Evolutionary conservation across 129 eudicot species (phyloP).

Genomic region (Deinandra increscens): DNA sequence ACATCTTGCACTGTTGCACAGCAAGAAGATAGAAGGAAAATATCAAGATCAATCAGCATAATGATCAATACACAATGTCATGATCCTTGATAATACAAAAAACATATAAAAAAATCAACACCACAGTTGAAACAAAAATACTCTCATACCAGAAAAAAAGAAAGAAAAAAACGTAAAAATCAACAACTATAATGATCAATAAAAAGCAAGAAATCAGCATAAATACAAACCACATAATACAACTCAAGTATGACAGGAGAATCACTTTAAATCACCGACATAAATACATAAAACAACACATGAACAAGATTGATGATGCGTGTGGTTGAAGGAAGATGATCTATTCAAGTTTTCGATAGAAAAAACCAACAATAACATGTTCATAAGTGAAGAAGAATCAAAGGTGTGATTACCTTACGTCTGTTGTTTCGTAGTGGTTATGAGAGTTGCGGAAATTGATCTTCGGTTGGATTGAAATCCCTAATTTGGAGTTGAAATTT

Average conservation of each 20-base stretch:
- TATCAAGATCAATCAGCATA: constrained; percentile 2
- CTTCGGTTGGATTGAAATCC: constrained; percentile 12
- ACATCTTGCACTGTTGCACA: neutral
- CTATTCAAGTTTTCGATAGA: constrained; percentile 5
- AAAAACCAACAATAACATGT: neutral
- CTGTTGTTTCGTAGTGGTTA: constrained; percentile 11
- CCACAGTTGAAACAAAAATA: constrained; percentile 6
- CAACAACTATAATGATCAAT: constrained; percentile 16
- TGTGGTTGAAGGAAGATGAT: constrained; percentile 9
- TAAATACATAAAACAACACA: constrained; percentile 3
- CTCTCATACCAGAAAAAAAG: constrained; percentile 14
- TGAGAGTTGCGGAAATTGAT: constrained; percentile 27
- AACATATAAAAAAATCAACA: neutral
- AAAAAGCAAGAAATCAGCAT: constrained; percentile 11
- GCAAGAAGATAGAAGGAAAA: neutral
- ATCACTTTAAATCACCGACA: constrained; percentile 24
- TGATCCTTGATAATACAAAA: neutral
- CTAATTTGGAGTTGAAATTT: constrained; percentile 24
- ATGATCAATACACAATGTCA: constrained; percentile 7
- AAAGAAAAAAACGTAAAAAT: neutral
- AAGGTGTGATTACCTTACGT: constrained; percentile 12
- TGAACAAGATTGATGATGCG: constrained; percentile 19
- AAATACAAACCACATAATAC: neutral
- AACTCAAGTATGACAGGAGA: neutral
- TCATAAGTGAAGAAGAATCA: constrained; percentile 15